Base-by-base conservation (phyloP, 2,329 filamentous ascomycete species). In the Epicoccum nigrum region DNA sequence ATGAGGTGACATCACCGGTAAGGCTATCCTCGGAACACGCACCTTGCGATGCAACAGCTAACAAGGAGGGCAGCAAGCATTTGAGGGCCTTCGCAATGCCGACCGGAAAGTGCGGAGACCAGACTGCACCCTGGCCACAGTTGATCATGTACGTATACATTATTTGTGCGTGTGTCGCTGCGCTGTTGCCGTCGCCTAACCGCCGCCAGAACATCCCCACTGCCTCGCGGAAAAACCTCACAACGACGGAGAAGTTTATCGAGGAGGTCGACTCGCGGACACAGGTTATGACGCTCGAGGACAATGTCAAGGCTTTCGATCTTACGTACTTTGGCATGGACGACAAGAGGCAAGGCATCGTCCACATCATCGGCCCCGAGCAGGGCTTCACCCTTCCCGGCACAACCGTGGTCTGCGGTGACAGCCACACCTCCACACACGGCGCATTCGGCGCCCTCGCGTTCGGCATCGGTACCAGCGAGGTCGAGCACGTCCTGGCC, bases 361-460 rank as follows among this genome's bases (percentile, higher is more conserved):
- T 97, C 51, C 94, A 99, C 78, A 90, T 99, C 68, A 97, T 99
- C 66, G 94, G 94, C 28, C 94, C 94, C 32, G 94, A 99, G 81
- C 94, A 99, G 77, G 94, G 94, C 63, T 99, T 99, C 81, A 99
- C 94, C 49, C 87, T 97, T 30, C 94, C 94, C 33, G 94, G 91
- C 63, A 97, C 94, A 46, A 99, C 94, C 3, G 89, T 97, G 30
- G 94, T 97, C 60, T 97, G 94, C 71, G 94, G 94, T 75, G 94
- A 99, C 82, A 96, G 90, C 70, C 94, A 99, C 75, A 99, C 94
- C 38, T 97, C 93, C 20, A 99, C 94, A 58, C 94, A 99, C 77
- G 94, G 94, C 67, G 94, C 94, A 44, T 99, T 97, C 67, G 94
- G 94, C 62, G 84, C 92, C 64, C 85, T 97, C 56, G 94, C 94